A percentile compares a stretch with the other conserved stretches of the same genome.
These are phyloP conservation scores for Phlebopus sp. DNA, from an alignment of 1,284 basidiomycete species.

Conservation along the genomic window DNA sequence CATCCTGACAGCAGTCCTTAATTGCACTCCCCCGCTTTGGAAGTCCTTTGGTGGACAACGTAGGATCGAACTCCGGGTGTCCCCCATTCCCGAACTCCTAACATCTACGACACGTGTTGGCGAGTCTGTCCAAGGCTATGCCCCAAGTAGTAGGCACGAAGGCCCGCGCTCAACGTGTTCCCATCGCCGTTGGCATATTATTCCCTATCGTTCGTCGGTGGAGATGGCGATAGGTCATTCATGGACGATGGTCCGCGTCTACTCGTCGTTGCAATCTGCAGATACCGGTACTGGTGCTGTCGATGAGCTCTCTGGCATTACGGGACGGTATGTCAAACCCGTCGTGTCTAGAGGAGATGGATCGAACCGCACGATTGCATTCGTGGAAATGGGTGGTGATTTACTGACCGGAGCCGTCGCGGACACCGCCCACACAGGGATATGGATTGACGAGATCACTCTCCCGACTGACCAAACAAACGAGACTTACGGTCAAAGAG, in stretches of 20 bases:
- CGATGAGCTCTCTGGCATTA: slow-evolving; percentile 50
- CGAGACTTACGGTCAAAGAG: too few relatives aligned
- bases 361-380: slow-evolving; percentile 50
- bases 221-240: slow-evolving; percentile 47
- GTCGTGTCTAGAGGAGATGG: slow-evolving; percentile 46
- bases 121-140: background rate
- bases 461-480: slow-evolving; percentile 37
- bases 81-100: background rate
- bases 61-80: too few relatives aligned
- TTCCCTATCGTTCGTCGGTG: slow-evolving; percentile 63
- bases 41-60: too few relatives aligned
- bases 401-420: slow-evolving; percentile 59
- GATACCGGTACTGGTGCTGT: slow-evolving; percentile 44
- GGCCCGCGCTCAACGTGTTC: slow-evolving; percentile 37
- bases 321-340: slow-evolving; percentile 63
- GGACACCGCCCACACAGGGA: slow-evolving; percentile 58
- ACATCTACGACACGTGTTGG: background rate
- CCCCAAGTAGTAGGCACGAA: slow-evolving; percentile 37
- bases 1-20: too few relatives aligned
- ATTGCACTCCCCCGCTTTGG: too few relatives aligned
- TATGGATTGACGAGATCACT: slow-evolving; percentile 59
- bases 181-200: slow-evolving; percentile 58
- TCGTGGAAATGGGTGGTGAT: slow-evolving; percentile 59
- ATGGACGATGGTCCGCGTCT: slow-evolving; percentile 62
- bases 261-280: slow-evolving; percentile 62